Conservation (phyloP, 2,329 filamentous ascomycete species). For the Monilinia aucupariae region DNA sequence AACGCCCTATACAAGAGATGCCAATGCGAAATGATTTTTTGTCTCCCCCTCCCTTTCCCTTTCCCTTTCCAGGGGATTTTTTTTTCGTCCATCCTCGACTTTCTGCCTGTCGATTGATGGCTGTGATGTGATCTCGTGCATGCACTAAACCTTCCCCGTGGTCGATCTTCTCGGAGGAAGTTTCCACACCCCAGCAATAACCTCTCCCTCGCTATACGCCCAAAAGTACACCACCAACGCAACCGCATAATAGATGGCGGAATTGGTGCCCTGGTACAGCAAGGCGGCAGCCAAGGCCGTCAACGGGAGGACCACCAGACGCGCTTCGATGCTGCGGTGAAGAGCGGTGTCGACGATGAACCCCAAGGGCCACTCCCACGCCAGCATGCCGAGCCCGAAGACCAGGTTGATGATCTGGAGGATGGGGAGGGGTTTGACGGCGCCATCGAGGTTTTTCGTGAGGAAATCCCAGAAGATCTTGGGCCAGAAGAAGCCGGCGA, state of each 20-base stretch:
- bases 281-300: constrained; percentile 68
- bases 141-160: constrained; percentile 29
- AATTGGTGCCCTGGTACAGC: constrained; percentile 87
- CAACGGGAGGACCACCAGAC: constrained; percentile 77
- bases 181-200: constrained; percentile 41
- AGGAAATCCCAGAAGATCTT: constrained; percentile 98
- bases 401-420: constrained; percentile 87
- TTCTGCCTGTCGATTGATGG: too few relatives aligned
- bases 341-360: constrained; percentile 70
- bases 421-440: constrained; percentile 80
- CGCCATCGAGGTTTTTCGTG: constrained; percentile 80
- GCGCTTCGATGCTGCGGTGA: constrained; percentile 82
- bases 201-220: constrained; percentile 96
- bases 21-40: too few relatives aligned
- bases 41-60: too few relatives aligned
- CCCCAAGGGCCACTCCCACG: constrained; percentile 85
- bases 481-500: constrained; percentile 94
- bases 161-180: constrained; percentile 25
- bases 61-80: too few relatives aligned
- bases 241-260: constrained; percentile 85
- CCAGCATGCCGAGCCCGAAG: constrained; percentile 70
- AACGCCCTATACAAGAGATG: neutral
- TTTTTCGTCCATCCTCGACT: too few relatives aligned
- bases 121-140: neutral
- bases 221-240: constrained; percentile 88